Evolutionary conservation across 1,139 yeast genomes (phyloP), one percentile per base, ranked within the genome.

Genomic region (Geotrichum restrictum): DNA sequence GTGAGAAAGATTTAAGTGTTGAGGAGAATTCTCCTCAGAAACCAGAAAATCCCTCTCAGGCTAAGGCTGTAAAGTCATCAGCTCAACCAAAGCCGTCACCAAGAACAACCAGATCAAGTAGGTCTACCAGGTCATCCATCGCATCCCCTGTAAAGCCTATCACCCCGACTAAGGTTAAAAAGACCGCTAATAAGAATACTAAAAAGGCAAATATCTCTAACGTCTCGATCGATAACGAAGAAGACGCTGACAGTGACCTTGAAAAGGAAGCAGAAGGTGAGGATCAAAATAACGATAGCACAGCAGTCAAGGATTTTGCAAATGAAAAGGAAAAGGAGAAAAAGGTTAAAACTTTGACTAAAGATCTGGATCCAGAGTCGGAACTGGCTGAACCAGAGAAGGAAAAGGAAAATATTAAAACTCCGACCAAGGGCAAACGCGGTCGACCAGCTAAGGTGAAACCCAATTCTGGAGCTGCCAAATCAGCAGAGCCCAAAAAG

Each of bases 261-360:
- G 29, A 31, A n/a, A 3, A 3, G 24, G 45, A 29, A 7, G 24
- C 16, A 4, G 27, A 24, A 41, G 19, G n/a, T n/a, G 27, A 34
- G 37, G 37, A 34, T 16, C 18, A 34, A 34, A 34, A 34, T 16
- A 10, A 34, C 14, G 37, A n/a, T 24, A 24, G 29, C 29, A 8
- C 29, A 8, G 29, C 29, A 8, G 29, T 24, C 5, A 24, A 5
- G 7, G 8, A 24, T 8, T 24, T 8, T 13, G 4, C n/a, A n/a
- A n/a, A n/a, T n/a, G 37, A 31, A 8, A 31, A 42, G 24, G 45
- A 31, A n/a, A 42, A 42, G 37, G 45, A n/a, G n/a, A n/a, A 42
- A 31, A 42, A 42, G 7, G 18, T 42, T 16, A 24, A 42, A 16
- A 31, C 41, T 19, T 8, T 16, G 2, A 31, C 34, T 13, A 16